Base-by-base conservation (phyloP, 257 asterid genomes). In the Nicotiana paniculata region DNA sequence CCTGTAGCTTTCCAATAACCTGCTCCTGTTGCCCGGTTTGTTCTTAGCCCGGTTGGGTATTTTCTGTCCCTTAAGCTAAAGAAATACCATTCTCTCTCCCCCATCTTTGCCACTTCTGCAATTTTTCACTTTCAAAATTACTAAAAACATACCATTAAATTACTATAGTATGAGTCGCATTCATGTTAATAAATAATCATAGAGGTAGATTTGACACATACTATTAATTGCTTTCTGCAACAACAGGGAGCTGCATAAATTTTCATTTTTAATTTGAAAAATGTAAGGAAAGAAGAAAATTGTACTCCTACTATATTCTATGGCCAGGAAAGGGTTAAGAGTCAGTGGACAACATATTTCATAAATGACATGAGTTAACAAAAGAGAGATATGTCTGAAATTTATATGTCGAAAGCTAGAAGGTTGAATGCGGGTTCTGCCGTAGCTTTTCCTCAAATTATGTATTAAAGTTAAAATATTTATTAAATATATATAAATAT, bases 1-100 rank as follows among this genome's bases (percentile, higher is more conserved):
- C 97, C 98, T 1, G 98, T 93, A 1, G 98, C 98, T 80, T 93
- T 93, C 98, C 98, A 93, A 30, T 93, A 93, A 1, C 98, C 98
- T 2, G 94, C 92, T 0, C 91, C 90, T 1, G 98, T 93, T 0
- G 98, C 98, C n/a, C 98, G 86, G 86, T 93, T 93, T 6, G 98
- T 93, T 35, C 98, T 83, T 1, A 93, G 75, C 33, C 98, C 98
- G 0, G 94, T 93, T n/a, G 98, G 98, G 83, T 93, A 93, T 51
- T 93, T 93, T 61, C 96, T 83, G 83, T 93, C 98, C 48, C 98
- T 85, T 3, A 92, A 77, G 87, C 93, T 92, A 90, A 90, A 93
- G 87, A 93, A 93, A 33, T 93, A 93, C 98, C 98, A 93, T 84
- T 93, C 98, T 72, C 92, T 92, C 65, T 92, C 96, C 48, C 98